Evolutionary conservation across 2,329 filamentous ascomycete genomes (phyloP).

Genomic region (Teratosphaeriaceae sp.): DNA sequence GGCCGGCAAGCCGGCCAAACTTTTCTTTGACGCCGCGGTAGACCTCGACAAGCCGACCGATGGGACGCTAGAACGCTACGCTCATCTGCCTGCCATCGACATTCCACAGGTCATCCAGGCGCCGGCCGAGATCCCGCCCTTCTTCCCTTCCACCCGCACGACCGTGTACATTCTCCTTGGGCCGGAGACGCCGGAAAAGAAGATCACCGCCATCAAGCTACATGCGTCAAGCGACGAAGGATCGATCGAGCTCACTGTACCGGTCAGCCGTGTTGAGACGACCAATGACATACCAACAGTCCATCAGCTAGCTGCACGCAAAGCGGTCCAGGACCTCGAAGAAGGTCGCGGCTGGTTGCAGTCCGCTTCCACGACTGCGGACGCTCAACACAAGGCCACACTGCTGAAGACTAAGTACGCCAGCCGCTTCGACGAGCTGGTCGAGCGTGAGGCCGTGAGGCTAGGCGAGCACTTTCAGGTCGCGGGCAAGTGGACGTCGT

Average conservation of each 20-base stretch:
- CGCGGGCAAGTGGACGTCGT: constrained; percentile 64
- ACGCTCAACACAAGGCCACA: constrained; percentile 21
- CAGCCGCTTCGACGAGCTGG: constrained; percentile 52
- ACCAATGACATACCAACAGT: constrained; percentile 39
- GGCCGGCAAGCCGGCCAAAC: constrained; percentile 38
- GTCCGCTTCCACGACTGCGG: constrained; percentile 37
- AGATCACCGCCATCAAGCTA: constrained; percentile 52
- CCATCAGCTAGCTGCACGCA: constrained; percentile 64
- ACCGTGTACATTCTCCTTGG: constrained; percentile 60
- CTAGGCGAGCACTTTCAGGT: constrained; percentile 62
- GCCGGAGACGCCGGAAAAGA: constrained; percentile 40
- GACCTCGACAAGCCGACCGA: constrained; percentile 37
- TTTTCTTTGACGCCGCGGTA: constrained; percentile 51
- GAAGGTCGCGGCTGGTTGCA: constrained; percentile 60
- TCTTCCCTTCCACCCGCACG: constrained; percentile 62
- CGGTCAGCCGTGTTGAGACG: constrained; percentile 20
- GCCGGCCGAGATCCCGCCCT: constrained; percentile 54
- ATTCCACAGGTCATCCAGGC: constrained; percentile 57
- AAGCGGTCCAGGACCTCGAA: constrained; percentile 62
- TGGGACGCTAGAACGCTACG: constrained; percentile 33
- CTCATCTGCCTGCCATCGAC: constrained; percentile 47
- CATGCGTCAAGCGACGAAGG: constrained; percentile 51
- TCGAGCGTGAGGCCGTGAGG: constrained; percentile 58
- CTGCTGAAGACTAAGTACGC: constrained; percentile 37
- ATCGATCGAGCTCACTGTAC: constrained; percentile 58